Evolutionary conservation across 2,329 filamentous ascomycete genomes (phyloP), one percentile per base, ranked within the genome.

Genomic region (Fusarium miscanthi): DNA sequence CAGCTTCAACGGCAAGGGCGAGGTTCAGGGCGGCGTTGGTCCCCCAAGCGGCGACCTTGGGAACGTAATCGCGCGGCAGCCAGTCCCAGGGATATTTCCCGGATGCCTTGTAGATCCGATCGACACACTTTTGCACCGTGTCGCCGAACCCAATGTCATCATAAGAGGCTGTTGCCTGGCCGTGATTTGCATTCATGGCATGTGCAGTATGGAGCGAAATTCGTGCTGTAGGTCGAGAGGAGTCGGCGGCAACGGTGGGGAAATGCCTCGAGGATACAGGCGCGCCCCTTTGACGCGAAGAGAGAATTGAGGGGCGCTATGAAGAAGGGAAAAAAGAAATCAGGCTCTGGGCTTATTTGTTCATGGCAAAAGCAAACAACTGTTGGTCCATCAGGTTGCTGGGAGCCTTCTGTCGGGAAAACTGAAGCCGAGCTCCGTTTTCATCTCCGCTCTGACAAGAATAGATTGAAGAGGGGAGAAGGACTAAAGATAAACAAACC

Each of bases 11-110:
- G 3, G 35, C 61, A 16, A 19, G 2, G 13, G 51, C 25, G 9
- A 65, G n/a, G 17, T 31, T 45, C n/a, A 13, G 4, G 8, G 40
- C 38, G 14, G 38, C 25, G 16, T 25, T 35, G 16, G 10, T 11
- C 2, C 21, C 40, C 43, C 61, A 66, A 19, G 48, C 12, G 5
- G 45, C 10, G 23, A 45, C 19, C 11, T 19, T 48, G 6, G 49
- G 63, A 6, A 31, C 14, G n/a, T 49, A 66, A 17, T 65, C 21
- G 5, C 12, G 19, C 5, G 60, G 63, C 10, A 66, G 31, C 63
- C 37, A 65, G 23, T 66, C 60, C 49, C 42, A 58, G 21, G 60
- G 63, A 53, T 62, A 58, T 6, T 12, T 27, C 3, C 56, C 37
- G 13, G 38, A 37, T n/a, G 38, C 56, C 17, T 42, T 8, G 4